These are phyloP conservation scores for Juglanconis oblonga DNA, from an alignment of 2,329 filamentous ascomycete species.

Conservation along the genomic window DNA sequence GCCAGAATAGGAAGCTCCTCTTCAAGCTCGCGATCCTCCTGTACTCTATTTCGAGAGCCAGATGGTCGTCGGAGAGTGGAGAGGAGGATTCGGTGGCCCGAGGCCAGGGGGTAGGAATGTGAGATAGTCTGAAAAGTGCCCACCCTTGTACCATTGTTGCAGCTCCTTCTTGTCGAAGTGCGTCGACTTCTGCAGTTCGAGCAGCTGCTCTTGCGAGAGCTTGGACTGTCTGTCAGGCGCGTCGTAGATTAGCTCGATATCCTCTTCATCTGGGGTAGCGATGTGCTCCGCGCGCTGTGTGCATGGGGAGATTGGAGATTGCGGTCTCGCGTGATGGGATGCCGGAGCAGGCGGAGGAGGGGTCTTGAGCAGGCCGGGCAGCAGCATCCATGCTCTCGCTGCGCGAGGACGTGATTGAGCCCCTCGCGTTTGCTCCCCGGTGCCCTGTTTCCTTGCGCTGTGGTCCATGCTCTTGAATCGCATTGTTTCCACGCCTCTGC, in stretches of 20 bases:
- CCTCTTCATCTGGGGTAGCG: neutral
- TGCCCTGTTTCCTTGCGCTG: neutral
- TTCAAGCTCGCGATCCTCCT: too few species aligned
- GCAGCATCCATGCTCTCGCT: neutral
- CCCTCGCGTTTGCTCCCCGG: neutral
- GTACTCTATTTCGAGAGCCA: too few species aligned
- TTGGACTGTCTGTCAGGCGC: conserved; percentile 78
- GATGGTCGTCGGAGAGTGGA: too few species aligned
- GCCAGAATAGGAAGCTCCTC: neutral
- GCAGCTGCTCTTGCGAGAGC: conserved; percentile 92
- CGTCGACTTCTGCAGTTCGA: conserved; percentile 91
- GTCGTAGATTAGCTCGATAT: conserved; percentile 7
- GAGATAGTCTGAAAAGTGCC: conserved; percentile 24
- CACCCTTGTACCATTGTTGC: conserved; percentile 99
- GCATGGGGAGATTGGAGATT: neutral
- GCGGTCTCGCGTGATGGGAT: neutral
- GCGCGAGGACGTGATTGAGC: neutral
- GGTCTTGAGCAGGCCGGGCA: neutral
- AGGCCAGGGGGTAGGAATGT: too few species aligned
- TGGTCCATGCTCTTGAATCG: conserved; percentile 2
- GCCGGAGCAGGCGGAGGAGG: neutral
- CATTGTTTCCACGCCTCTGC: conserved; percentile 4
- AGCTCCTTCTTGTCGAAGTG: conserved; percentile 99
- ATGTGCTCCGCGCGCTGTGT: neutral
- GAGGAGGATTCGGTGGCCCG: too few species aligned